A percentile compares a stretch with the other conserved stretches of the same genome.
Conservation (phyloP, 164 flowering plant genomes). For the Berberis vulgaris region DNA sequence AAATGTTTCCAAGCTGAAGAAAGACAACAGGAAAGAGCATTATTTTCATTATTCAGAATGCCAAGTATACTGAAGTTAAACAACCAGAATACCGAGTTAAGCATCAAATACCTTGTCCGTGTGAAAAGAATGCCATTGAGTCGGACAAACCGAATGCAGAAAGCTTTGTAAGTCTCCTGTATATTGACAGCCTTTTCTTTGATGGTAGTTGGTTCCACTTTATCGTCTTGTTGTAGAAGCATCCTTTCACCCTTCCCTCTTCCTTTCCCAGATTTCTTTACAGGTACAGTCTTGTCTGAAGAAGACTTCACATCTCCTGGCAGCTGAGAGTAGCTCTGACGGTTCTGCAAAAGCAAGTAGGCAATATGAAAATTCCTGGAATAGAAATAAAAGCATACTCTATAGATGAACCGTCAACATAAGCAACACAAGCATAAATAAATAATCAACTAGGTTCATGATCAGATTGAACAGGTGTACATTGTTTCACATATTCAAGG, state of each 20-base stretch:
- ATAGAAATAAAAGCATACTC: too few relatives aligned
- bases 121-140: constrained; percentile 93
- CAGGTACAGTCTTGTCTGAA: constrained; percentile 16
- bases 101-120: constrained; percentile 64
- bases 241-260: constrained; percentile 57
- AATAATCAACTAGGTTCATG: too few relatives aligned
- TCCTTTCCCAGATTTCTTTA: constrained; percentile 31
- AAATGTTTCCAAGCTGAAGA: constrained; percentile 76
- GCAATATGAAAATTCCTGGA: background rate
- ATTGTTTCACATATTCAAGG: too few relatives aligned
- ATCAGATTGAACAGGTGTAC: too few relatives aligned
- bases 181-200: constrained; percentile 29
- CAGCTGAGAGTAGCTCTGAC: constrained; percentile 39
- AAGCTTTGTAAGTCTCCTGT: constrained; percentile 40
- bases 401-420: too few relatives aligned
- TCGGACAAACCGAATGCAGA: constrained; percentile 74
- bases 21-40: background rate
- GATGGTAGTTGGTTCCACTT: constrained; percentile 21
- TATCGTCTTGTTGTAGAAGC: constrained; percentile 31
- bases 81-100: background rate
- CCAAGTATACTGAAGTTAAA: background rate
- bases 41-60: background rate
- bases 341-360: constrained; percentile 49
- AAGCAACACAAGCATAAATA: too few relatives aligned
- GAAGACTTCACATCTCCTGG: constrained; percentile 16